Conservation (phyloP, 164 flowering plant genomes). For the Vitis rotundifolia region DNA sequence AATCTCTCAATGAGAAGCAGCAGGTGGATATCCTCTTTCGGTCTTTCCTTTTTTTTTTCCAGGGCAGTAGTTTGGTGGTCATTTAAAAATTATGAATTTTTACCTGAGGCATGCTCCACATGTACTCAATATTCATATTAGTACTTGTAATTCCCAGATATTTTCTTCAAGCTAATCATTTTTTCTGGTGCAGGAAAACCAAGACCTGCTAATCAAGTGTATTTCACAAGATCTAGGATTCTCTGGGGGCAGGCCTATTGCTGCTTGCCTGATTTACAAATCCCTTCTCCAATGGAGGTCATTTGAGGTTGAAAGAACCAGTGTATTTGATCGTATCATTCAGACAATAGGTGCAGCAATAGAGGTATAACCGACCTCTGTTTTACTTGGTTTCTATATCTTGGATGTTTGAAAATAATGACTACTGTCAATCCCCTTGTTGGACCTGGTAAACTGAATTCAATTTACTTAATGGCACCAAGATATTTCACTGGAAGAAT, state of each 20-base stretch:
- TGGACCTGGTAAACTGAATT: too few relatives aligned
- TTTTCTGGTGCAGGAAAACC: slow-evolving; percentile 70
- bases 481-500: too few relatives aligned
- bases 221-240: slow-evolving; percentile 88
- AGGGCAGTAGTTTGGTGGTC: too few relatives aligned
- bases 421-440: too few relatives aligned
- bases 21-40: slow-evolving; percentile 49
- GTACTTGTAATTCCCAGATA: too few relatives aligned
- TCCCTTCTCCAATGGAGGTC: slow-evolving; percentile 99
- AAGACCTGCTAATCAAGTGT: slow-evolving; percentile 85
- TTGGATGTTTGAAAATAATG: neutral
- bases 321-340: slow-evolving; percentile 89
- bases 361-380: slow-evolving; percentile 50
- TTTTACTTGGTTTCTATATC: neutral
- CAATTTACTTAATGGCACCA: too few relatives aligned
- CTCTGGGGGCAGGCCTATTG: slow-evolving; percentile 82
- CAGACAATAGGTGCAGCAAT: slow-evolving; percentile 85
- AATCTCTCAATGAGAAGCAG: slow-evolving; percentile 90
- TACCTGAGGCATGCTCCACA: too few relatives aligned
- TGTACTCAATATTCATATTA: too few relatives aligned
- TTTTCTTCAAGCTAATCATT: too few relatives aligned
- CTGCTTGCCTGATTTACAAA: slow-evolving; percentile 92
- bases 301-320: slow-evolving; percentile 96
- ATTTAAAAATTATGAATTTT: too few relatives aligned
- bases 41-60: neutral